Percentiles rank a stretch among this genome's conserved stretches.
Conservation (phyloP, 1,284 basidiomycete genomes). For the Malassezia caprae region DNA sequence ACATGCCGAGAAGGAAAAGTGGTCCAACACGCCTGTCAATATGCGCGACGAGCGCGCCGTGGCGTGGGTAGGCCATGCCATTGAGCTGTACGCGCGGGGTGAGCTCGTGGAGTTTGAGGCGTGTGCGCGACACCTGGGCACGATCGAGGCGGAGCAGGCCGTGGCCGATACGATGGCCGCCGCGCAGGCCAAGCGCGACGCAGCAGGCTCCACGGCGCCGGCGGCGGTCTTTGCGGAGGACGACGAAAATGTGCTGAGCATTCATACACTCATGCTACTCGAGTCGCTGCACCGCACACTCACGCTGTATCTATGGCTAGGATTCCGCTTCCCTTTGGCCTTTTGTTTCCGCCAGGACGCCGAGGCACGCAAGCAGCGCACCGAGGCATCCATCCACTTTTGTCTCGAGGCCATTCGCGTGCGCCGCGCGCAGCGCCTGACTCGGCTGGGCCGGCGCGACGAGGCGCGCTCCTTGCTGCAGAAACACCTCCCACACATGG, state of each 20-base stretch:
- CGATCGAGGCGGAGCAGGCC: constrained; percentile 47
- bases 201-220: constrained; percentile 9
- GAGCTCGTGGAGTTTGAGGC: constrained; percentile 49
- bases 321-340: constrained; percentile 63
- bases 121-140: constrained; percentile 48
- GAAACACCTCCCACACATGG: background rate
- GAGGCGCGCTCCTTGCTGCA: background rate
- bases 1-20: constrained; percentile 53
- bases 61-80: constrained; percentile 47
- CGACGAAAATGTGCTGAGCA: constrained; percentile 22
- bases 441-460: constrained; percentile 19
- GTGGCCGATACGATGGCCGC: background rate
- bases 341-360: constrained; percentile 60
- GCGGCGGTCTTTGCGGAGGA: background rate
- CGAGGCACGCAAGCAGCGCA: constrained; percentile 56
- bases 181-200: constrained; percentile 2
- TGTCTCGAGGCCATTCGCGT: constrained; percentile 44
- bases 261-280: constrained; percentile 52
- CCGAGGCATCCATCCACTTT: constrained; percentile 61
- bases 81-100: constrained; percentile 48
- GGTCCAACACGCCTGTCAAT: constrained; percentile 52
- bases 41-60: constrained; percentile 50
- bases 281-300: constrained; percentile 75
- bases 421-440: constrained; percentile 29
- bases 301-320: constrained; percentile 77